A percentile compares a stretch with the other conserved stretches of the same genome.
Evolutionary conservation across 2,329 filamentous ascomycete species (phyloP).

Genomic region (Daldinia sp.): DNA sequence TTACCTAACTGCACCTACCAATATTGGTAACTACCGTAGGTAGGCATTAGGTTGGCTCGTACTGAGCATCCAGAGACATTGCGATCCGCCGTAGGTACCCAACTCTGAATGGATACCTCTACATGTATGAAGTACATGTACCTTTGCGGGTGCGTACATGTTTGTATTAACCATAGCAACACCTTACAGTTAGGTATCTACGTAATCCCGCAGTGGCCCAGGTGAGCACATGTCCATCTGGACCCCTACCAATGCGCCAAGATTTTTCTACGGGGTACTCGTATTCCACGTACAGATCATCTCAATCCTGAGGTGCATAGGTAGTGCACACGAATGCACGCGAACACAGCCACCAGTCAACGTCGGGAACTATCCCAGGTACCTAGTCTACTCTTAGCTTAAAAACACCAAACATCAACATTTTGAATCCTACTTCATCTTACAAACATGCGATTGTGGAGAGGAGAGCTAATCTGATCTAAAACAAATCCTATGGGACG

Average conservation of each 20-base stretch:
- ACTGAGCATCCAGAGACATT: constrained; percentile 14
- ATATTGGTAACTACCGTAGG: too few species aligned
- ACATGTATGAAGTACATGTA: too few species aligned
- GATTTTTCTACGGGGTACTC: constrained; percentile 17
- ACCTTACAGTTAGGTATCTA: constrained; percentile 8
- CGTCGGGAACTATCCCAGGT: neutral
- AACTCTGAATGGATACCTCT: neutral
- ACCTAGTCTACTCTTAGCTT: too few species aligned
- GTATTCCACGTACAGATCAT: constrained; percentile 11
- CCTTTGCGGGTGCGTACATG: neutral
- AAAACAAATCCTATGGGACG: neutral
- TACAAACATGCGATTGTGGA: neutral
- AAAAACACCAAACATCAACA: neutral
- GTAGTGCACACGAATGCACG: neutral
- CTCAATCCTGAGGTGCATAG: too few species aligned
- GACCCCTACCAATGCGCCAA: constrained; percentile 25
- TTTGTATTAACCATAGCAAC: neutral
- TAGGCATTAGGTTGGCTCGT: constrained; percentile 14
- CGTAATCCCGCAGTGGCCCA: constrained; percentile 33
- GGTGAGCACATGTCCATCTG: constrained; percentile 2
- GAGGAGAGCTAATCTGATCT: neutral
- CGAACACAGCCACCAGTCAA: constrained; percentile 25
- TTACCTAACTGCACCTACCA: too few species aligned
- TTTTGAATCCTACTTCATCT: neutral
- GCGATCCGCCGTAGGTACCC: constrained; percentile 21